Evolutionary conservation across 73 alveolate species (phyloP), one percentile per base, ranked within the genome.

Genomic region (Paramecium pentaurelia): DNA sequence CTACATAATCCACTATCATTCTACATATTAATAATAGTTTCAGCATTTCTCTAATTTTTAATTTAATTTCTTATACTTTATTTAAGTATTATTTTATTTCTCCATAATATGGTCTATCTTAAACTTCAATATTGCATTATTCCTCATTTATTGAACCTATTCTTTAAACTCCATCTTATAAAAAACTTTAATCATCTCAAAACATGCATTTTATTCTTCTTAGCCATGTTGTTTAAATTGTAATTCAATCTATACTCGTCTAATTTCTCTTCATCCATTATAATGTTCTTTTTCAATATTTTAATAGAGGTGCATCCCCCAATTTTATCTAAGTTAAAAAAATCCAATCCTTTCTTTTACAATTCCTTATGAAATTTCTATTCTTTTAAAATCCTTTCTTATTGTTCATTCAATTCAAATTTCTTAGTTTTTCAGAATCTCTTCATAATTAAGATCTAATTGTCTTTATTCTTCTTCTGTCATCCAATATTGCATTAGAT

Each of bases 291-390:
- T 20, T 86, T 93, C 2, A 94, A 93, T 68, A 93, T 93, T 70
- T 95, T 18, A 93, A 59, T 1, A 95, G 96, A 10, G 98, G 98
- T 8, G 97, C 97, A 60, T 92, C 92, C 2, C 98, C 98, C 9
- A 95, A 86, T 49, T 94, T 96, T 44, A 95, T 75, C 64, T 95
- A 96, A 20, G 96, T 47, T 40, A 95, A 86, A 10, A 84, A 92
- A 95, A 27, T 95, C 97, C 5, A 93, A 27, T 18, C 98, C 98
- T 77, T 96, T 86, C 58, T 88, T 73, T 93, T 88, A 71, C 30
- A 95, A 42, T 54, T 92, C 98, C 34, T 92, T 89, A 68, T 95
- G 95, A 34, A 95, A 18, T n/a, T 84, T 85, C 89, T 95, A 86
- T 92, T 91, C 91, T 95, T 96, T 34, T 58, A 86, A 25, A 86